Evolutionary conservation across 257 asterid species (phyloP), one percentile per base, ranked within the genome.

Genomic region (Solanum piurae): DNA sequence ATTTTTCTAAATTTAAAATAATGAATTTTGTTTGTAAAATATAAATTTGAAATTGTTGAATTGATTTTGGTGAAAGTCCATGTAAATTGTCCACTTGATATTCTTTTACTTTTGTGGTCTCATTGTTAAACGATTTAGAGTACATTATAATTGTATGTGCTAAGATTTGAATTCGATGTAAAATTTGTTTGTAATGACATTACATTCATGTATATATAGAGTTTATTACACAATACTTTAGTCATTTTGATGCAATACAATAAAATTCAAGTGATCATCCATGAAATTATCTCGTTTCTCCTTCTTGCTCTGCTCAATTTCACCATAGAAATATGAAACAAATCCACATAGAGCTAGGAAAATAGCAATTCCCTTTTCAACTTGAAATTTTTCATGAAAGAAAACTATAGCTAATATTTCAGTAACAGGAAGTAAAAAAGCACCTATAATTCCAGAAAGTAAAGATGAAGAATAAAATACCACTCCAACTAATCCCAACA

Each of bases 401-500:
- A 71, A 71, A 71, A 31, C 5, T 71, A 71, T 16, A 7, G 40
- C 77, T 71, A 71, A 31, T 3, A 71, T 33, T 8, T 71, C 42
- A 71, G 2, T 31, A 31, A 71, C 25, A 14, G 12, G 77, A 71
- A 71, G 42, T 4, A 71, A 71, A 4, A 71, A 31, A 2, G 42
- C 77, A 1, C 42, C 77, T 71, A 71, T 71, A 0, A 69, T 69
- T 69, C 76, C 40, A 14, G 37, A 69, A 8, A 69, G 12, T 9
- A 69, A 69, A 69, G 76, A 69, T 69, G 76, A 69, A 13, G 76
- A 69, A 69, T 31, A 69, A 20, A 69, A 69, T 6, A 69, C 29
- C 0, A 69, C 76, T 69, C 76, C 76, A 29, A 66, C 73, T 25
- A 66, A 27, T 25, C 95, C 96, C 94, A 73, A 10, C 12, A 73